Conservation (phyloP, 805 yeast genomes). For the Naumovozyma castellii region DNA sequence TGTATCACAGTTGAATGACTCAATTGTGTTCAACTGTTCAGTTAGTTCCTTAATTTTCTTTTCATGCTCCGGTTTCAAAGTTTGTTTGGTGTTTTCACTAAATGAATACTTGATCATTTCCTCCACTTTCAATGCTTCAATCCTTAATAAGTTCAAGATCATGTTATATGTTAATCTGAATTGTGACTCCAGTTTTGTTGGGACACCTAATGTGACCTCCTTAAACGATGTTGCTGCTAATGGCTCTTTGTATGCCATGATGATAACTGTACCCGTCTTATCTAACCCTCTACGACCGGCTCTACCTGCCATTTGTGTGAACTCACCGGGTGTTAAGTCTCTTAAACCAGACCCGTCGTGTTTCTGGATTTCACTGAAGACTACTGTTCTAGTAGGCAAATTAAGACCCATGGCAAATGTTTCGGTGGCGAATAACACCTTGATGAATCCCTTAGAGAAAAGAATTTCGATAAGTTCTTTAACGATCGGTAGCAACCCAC, state of each 20-base stretch:
- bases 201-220: slow-evolving; percentile 76
- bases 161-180: slow-evolving; percentile 91
- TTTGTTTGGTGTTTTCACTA: slow-evolving; percentile 81
- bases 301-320: slow-evolving; percentile 98
- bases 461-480: slow-evolving; percentile 89
- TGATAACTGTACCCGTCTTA: slow-evolving; percentile 85
- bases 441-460: slow-evolving; percentile 77
- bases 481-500: slow-evolving; percentile 86
- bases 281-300: slow-evolving; percentile 98
- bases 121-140: slow-evolving; percentile 92
- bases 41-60: slow-evolving; percentile 48
- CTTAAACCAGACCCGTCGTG: slow-evolving; percentile 85
- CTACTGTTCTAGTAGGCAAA: slow-evolving; percentile 92
- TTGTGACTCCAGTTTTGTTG: slow-evolving; percentile 84
- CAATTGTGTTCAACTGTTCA: slow-evolving; percentile 34
- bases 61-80: slow-evolving; percentile 78
- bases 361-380: slow-evolving; percentile 74
- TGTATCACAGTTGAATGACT: slow-evolving; percentile 28
- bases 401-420: slow-evolving; percentile 98
- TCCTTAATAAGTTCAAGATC: slow-evolving; percentile 84
- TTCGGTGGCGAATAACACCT: slow-evolving; percentile 92
- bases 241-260: slow-evolving; percentile 73
- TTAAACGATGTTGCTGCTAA: slow-evolving; percentile 50
- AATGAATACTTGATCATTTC: slow-evolving; percentile 96
- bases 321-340: slow-evolving; percentile 86